Base-by-base conservation (phyloP, 495 filamentous ascomycete genomes). In the Daldinia grandis region DNA sequence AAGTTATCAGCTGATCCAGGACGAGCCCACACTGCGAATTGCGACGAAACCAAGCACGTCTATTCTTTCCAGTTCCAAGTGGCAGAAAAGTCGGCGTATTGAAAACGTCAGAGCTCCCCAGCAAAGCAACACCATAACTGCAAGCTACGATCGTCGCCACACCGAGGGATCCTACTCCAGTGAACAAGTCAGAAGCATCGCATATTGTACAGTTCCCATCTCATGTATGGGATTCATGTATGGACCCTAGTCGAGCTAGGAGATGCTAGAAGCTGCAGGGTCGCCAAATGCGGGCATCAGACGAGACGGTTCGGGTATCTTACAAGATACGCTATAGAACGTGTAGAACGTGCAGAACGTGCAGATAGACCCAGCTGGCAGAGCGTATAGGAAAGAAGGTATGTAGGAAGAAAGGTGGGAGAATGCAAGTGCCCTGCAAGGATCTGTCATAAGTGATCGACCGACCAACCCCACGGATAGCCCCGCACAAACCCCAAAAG, bases 381-480 rank as follows among this genome's bases (percentile, higher is more conserved):
- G 33, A 35, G 42, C 17, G 17, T 17, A 47, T 24, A 10, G 5
- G 4, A n/a, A 14, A 38, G 37, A 38, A 15, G 37, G 17, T 31
- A 21, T 25, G 28, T 27, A 24, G 28, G 28, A 62, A 38, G 31
- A 25, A 61, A 31, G 37, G 58, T 62, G 12, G 38, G 27, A 50
- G 61, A n/a, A 59, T 42, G 56, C 35, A 64, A 38, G 51, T 62
- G 61, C 55, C 38, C 64, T 60, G 49, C 63, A 64, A 64, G 65
- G 64, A 60, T 72, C 49, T 64, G 44, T 72, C 53, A 53, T 66
- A 62, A 62, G 60, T 54, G 70, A 73, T 73, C 70, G 70, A 42
- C 70, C 49, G 68, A 69, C 70, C 70, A 66, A 73, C 70, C 65
- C 70, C 70, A 73, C 70, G 70, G 70, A 73, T 73, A 73, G 70